Base-by-base conservation (phyloP, 345 rosid genomes). In the Acer yangbiense region DNA sequence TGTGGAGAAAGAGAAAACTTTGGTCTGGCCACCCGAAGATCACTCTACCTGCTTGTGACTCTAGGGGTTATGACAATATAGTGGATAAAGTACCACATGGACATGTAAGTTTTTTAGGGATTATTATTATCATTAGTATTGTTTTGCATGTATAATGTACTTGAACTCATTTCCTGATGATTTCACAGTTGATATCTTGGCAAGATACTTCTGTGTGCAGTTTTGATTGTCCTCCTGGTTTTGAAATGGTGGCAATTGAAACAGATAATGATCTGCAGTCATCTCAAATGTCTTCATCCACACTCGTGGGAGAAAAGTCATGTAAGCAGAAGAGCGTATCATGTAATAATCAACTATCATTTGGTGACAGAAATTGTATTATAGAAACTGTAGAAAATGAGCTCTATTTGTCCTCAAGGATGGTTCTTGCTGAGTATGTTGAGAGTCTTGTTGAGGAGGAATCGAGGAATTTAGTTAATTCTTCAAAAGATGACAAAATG, bases 1-100 rank as follows among this genome's bases (percentile, higher is more conserved):
- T 83, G 70, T 96, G 99, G 99, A 86, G 97, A 79, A 88, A 82
- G 76, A 79, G 76, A 65, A 92, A 83, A 84, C 81, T 88, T 66
- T 96, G 99, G 97, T 87, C 78, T 81, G 85, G 71, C 69, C 84
- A 63, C 77, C 82, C 92, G 16, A 68, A 75, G 62, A 52, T 54
- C 46, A 63, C 78, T 77, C 57, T 82, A 25, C 78, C 82, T 68
- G 54, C 76, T 60, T 71, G 69, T 74, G 46, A 76, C 65, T 14
- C 46, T 64, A 68, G 20, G 63, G 72, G 69, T 41, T 72, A 61
- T 68, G 60, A 12, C 58, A 69, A 67, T 72, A 77, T 80, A 55
- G 63, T 48, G 83, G 86, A 74, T 76, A 79, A 73, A n/a, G 67
- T 58, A 57, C 16, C 81, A 41, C 27, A 68, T 79, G 76, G 82